Base-by-base conservation (phyloP, 2,329 filamentous ascomycete genomes). In the Sphaerulina musiva region DNA sequence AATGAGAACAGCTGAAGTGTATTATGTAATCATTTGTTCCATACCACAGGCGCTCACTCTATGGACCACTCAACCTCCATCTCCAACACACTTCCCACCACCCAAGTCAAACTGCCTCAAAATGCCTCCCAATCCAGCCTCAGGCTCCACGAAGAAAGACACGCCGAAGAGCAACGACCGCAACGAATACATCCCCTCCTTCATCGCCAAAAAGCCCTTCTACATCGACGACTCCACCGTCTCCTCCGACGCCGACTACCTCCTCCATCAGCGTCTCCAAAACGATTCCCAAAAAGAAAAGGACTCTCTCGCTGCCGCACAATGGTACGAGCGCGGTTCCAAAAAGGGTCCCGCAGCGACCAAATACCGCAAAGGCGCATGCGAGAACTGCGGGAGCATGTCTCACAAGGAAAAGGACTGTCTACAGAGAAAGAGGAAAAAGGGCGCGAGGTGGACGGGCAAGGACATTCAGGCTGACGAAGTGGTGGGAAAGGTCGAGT, bases 301-400 rank as follows among this genome's bases (percentile, higher is more conserved):
- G 40, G 69, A 71, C 64, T 72, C 75, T 3, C 68, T 76, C 54
- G 80, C 81, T 44, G 77, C 85, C 58, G 85, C 87, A 29, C 86
- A 88, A 82, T 95, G 91, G 92, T 95, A 96, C 73, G 88, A 95
- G 57, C 86, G 93, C 42, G 90, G 90, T 49, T 46, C 47, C 86
- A 87, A 59, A 48, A 92, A 89, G 69, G 74, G 88, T 0, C 89
- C 89, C 3, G 90, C 90, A 0, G 90, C 92, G 48, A 98, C 93
- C 62, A 98, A 96, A 69, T 98, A 88, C 70, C 88, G 95, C 62
- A 98, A 97, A 76, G 93, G 95, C 68, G 92, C 93, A 50, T 98
- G 93, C 74, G 92, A 97, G 73, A 98, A 98, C 74, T 98, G 93
- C 75, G 93, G 93, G 66, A 86, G 90, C 54, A 95, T 97, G 87